Conservation (phyloP, 1,139 yeast genomes). For the Debaryomyces psychrophilus region DNA sequence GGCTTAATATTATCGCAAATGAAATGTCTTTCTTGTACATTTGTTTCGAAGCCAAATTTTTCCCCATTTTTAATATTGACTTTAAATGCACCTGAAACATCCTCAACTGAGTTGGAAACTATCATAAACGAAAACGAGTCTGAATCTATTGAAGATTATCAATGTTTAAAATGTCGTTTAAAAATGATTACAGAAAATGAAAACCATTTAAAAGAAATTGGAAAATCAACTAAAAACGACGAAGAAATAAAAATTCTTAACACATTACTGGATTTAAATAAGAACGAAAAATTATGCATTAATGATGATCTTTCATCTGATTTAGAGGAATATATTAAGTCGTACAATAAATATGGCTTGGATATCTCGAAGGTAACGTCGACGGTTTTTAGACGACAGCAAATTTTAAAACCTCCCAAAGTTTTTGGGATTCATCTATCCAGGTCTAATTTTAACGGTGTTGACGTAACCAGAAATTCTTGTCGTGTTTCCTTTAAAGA, state of each 20-base stretch:
- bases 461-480: conserved; percentile 70
- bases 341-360: conserved; percentile 47
- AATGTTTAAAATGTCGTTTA: conserved; percentile 72
- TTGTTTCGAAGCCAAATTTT: conserved; percentile 60
- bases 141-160: conserved; percentile 79
- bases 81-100: conserved; percentile 68
- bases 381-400: conserved; percentile 66
- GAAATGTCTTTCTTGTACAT: conserved; percentile 68
- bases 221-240: conserved; percentile 15
- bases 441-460: conserved; percentile 77
- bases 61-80: conserved; percentile 75
- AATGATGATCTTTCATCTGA: conserved; percentile 61
- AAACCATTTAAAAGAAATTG: conserved; percentile 18
- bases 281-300: conserved; percentile 45
- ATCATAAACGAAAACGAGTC: conserved; percentile 61
- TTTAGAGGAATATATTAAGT: conserved; percentile 48
- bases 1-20: conserved; percentile 70
- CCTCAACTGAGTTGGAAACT: conserved; percentile 50
- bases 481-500: conserved; percentile 74
- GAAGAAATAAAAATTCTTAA: conserved; percentile 22
- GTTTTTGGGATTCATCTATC: conserved; percentile 78
- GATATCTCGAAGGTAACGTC: conserved; percentile 55
- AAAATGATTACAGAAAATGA: conserved; percentile 47
- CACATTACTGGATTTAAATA: conserved; percentile 33
- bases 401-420: conserved; percentile 67